A percentile compares a stretch with the other conserved stretches of the same genome.
phyloP scores from a whole-genome alignment of 2,329 filamentous ascomycete genomes.

The Orbilia oligospora region DNA sequence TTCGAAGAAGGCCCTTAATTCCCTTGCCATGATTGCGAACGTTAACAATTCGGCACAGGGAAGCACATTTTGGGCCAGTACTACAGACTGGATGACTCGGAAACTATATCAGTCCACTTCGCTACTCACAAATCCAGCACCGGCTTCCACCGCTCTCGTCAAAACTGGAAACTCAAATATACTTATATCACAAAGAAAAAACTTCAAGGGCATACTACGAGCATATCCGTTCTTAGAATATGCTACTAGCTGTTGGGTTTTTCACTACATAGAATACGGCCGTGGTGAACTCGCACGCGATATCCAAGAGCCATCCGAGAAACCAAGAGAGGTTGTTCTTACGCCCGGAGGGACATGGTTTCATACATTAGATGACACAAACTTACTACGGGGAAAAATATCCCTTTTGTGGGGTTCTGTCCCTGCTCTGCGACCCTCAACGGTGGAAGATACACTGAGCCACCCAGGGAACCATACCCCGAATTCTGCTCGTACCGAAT shows the following conservation, averaged over 20 bases:
- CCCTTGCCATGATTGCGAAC: background rate
- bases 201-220: constrained; percentile 1
- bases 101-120: background rate
- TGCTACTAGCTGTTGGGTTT: constrained; percentile 32
- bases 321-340: too few relatives aligned
- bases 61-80: background rate
- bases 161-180: background rate
- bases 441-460: too few relatives aligned
- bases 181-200: constrained; percentile 10
- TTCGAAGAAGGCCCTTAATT: background rate
- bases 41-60: background rate
- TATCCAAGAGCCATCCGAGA: too few relatives aligned
- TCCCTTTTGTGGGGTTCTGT: too few relatives aligned
- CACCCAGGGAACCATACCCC: too few relatives aligned
- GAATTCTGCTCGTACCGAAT: too few relatives aligned
- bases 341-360: too few relatives aligned
- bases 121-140: background rate
- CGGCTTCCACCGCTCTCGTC: constrained; percentile 4
- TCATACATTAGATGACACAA: too few relatives aligned
- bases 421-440: too few relatives aligned
- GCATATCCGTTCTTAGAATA: constrained; percentile 28
- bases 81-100: constrained; percentile 5
- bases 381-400: too few relatives aligned
- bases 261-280: constrained; percentile 13
- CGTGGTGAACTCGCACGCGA: too few relatives aligned